phyloP scores from a whole-genome alignment of 352 stramenopile species.

The Globisporangium solare region DNA sequence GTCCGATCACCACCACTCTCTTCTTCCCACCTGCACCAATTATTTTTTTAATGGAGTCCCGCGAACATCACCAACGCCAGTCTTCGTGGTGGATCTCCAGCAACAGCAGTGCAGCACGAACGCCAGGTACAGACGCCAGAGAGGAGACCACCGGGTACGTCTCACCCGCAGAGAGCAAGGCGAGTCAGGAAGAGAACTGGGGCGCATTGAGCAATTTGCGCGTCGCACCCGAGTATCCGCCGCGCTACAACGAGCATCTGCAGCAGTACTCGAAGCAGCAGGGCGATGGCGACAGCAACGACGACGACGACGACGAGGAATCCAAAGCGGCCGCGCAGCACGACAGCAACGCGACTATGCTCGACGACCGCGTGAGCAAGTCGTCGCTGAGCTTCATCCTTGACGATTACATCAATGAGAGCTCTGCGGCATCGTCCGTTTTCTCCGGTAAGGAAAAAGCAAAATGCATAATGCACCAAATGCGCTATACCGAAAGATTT shows the following conservation, averaged over 20 bases:
- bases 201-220: constrained; percentile 35
- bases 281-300: neutral
- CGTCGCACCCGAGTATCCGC: constrained; percentile 11
- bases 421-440: constrained; percentile 16
- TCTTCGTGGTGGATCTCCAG: neutral
- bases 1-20: constrained; percentile 1
- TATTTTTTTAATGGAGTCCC: constrained; percentile 3
- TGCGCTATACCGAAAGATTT: neutral
- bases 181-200: constrained; percentile 29
- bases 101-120: neutral
- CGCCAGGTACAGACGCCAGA: constrained; percentile 1
- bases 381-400: constrained; percentile 76
- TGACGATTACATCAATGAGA: constrained; percentile 30
- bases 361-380: constrained; percentile 31
- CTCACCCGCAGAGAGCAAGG: constrained; percentile 1
- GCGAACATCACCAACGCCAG: constrained; percentile 1
- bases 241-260: constrained; percentile 13
- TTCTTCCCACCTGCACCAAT: neutral
- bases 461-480: neutral
- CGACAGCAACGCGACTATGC: constrained; percentile 6
- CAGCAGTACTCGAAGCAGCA: constrained; percentile 8
- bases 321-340: constrained; percentile 11
- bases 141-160: neutral
- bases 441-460: constrained; percentile 18
- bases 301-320: constrained; percentile 20